Base-by-base conservation (phyloP, 2,329 filamentous ascomycete species). In the Alternaria ventricosa region DNA sequence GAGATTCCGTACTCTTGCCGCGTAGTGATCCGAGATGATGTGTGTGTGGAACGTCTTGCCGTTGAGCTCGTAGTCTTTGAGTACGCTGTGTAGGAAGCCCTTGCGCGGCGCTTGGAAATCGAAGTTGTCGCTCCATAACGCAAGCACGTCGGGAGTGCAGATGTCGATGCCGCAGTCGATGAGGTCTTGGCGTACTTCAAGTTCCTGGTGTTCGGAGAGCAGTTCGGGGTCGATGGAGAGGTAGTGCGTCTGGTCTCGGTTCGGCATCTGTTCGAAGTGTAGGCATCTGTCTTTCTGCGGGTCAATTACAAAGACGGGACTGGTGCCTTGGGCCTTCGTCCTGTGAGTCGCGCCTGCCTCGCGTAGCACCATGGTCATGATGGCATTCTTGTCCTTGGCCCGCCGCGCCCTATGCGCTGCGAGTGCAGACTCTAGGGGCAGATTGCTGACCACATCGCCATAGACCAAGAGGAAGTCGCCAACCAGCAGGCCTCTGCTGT, bases 101-200 rank as follows among this genome's bases (percentile, higher is more conserved):
- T 90, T 91, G 58, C 94, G 88, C 1, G 95, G 93, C 8, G 94
- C 87, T 78, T 97, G 94, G 79, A 97, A 98, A 79, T 99, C 95
- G 74, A 98, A 99, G 76, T 94, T 97, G 81, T 99, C 96, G 9
- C 94, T 96, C 93, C 96, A 99, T 61, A 98, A 83, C 8, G 94
- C 94, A 46, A 98, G 87, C 9, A 97, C 94, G 76, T 98, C 96
- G 0, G 95, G 94, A 1, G 96, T 98, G 81, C 95, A 98, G 68
- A 99, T 98, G 78, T 99, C 96, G 74, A 99, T 96, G 56, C 93
- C 92, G 71, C 93, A 94, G 79, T 99, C 96, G 65, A 98, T 92
- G 62, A 99, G 83, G 80, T 99, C 95, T 67, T 91, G 88, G 43
- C 94, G 89, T 20, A 97, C 85, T 71, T 96, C 93, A 55, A 97